Percentiles rank a stretch among this genome's conserved stretches.
These are phyloP conservation scores for Alternaria tenuissima DNA, from an alignment of 2,329 filamentous ascomycete genomes.

Conservation along the genomic window DNA sequence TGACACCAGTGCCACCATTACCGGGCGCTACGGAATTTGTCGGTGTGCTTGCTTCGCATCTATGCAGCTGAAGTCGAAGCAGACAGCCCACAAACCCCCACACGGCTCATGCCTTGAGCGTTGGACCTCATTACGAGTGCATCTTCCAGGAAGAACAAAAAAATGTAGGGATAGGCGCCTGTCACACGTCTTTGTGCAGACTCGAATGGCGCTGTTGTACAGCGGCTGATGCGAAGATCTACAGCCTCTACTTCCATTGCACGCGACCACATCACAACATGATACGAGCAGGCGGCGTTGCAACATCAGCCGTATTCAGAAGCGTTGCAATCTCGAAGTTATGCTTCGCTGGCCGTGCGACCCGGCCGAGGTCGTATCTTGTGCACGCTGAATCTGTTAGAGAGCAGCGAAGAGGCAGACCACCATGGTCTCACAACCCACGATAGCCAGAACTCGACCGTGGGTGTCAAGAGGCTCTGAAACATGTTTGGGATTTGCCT, in stretches of 20 bases:
- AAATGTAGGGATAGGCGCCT: slow-evolving; percentile 17
- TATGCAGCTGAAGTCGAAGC: slow-evolving; percentile 12
- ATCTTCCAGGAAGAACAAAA: slow-evolving; percentile 1
- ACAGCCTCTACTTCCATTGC: slow-evolving; percentile 12
- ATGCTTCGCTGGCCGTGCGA: slow-evolving; percentile 21
- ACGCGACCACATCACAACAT: slow-evolving; percentile 8
- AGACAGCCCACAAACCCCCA: slow-evolving; percentile 11
- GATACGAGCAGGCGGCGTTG: slow-evolving; percentile 15
- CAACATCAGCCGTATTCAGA: slow-evolving; percentile 17
- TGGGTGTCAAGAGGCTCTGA: slow-evolving; percentile 18
- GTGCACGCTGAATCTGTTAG: slow-evolving; percentile 9
- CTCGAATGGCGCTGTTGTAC: slow-evolving; percentile 16
- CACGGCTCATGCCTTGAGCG: slow-evolving; percentile 6
- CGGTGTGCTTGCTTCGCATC: slow-evolving; percentile 20
- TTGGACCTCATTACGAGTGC: slow-evolving; percentile 2
- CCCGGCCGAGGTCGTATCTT: slow-evolving; percentile 19
- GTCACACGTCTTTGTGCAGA: slow-evolving; percentile 19
- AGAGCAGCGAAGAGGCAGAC: slow-evolving; percentile 19
- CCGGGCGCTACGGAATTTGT: slow-evolving; percentile 12
- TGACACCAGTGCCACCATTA: slow-evolving; percentile 4
- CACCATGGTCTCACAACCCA: slow-evolving; percentile 15
- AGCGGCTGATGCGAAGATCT: slow-evolving; percentile 20
- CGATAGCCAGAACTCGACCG: slow-evolving; percentile 12
- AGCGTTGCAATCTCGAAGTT: slow-evolving; percentile 16
- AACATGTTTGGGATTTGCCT: slow-evolving; percentile 20